Conservation (phyloP, 2,329 filamentous ascomycete species). For the Arthroderma uncinatum region DNA sequence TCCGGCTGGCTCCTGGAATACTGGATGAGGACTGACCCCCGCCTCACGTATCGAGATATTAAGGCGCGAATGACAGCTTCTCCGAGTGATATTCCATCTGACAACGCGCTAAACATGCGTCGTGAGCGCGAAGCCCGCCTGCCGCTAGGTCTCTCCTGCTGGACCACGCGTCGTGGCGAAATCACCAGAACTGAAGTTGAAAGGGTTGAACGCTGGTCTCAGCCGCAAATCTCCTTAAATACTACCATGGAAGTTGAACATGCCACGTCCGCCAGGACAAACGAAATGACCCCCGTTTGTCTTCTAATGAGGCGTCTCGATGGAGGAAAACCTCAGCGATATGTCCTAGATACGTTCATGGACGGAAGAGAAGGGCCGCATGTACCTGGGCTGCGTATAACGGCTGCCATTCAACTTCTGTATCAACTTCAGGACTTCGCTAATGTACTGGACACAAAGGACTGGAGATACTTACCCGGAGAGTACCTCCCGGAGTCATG, state of each 20-base stretch:
- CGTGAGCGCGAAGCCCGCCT: conserved; percentile 20
- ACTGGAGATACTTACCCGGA: conserved; percentile 17
- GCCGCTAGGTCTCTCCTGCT: conserved; percentile 22
- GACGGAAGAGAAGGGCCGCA: conserved; percentile 8
- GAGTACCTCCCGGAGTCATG: conserved; percentile 15
- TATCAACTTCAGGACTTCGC: conserved; percentile 15
- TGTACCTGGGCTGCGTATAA: conserved; percentile 13
- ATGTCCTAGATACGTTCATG: conserved; percentile 18
- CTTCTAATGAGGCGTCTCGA: conserved; percentile 17
- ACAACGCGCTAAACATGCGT: conserved; percentile 22
- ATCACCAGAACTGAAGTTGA: conserved; percentile 20
- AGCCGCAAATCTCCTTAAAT: conserved; percentile 20
- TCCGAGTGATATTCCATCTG: conserved; percentile 12
- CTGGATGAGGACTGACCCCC: conserved; percentile 22
- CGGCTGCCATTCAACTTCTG: conserved; percentile 13
- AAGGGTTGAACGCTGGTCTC: conserved; percentile 19
- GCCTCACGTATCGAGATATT: conserved; percentile 23
- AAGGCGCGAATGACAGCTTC: conserved; percentile 22
- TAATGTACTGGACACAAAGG: neutral
- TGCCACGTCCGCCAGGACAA: neutral
- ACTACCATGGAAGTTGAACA: conserved; percentile 21
- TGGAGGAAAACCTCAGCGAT: conserved; percentile 4
- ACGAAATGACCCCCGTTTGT: neutral
- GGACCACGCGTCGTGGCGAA: conserved; percentile 16
- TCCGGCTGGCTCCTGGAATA: conserved; percentile 23